Base-by-base conservation (phyloP, 768 basidiomycete species). In the Serpula lacrymans region DNA sequence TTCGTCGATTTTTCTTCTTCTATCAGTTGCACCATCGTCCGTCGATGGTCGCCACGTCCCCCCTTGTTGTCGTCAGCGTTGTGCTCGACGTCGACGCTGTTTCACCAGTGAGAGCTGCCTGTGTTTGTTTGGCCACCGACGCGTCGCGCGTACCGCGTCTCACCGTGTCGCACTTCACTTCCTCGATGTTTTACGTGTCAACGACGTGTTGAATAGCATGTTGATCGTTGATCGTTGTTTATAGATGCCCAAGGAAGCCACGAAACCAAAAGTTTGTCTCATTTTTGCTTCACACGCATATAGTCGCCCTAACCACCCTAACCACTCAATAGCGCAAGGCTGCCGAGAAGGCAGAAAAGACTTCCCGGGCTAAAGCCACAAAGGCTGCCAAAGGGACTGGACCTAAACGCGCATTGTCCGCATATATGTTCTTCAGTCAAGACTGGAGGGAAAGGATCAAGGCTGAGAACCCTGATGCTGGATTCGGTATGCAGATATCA, bases 401-500 rank as follows among this genome's bases (percentile, higher is more conserved):
- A 0, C 92, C 91, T 46, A 96, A 97, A 71, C 82, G 93, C 39
- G 87, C 90, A 0, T 75, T 96, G 33, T 96, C 93, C 22, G 92
- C 95, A 28, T 98, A 96, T 72, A 96, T 98, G 95, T 93, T 93
- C 85, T 98, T 97, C 77, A 84, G 81, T 54, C 88, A 93, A 64
- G 94, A 92, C 64, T 87, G 90, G 88, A 79, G 94, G 59, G 88
- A 94, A 67, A 80, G 87, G 60, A 88, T 97, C 77, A 95, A 94
- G 82, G 59, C 78, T 43, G 92, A 96, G 70, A 95, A 97, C 70
- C 94, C 94, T 35, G 90, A 93, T 44, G 92, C 90, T 21, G 76
- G 84, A 41, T 98, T 97, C 58, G 94, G 93, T 88, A 50, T 50
- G 74, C 23, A 30, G 30, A n/a, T 31, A 23, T 31, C 13, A 14